Evolutionary conservation across 495 filamentous ascomycete genomes (phyloP), one percentile per base, ranked within the genome.

Genomic region (Aspergillus incahuasiensis): DNA sequence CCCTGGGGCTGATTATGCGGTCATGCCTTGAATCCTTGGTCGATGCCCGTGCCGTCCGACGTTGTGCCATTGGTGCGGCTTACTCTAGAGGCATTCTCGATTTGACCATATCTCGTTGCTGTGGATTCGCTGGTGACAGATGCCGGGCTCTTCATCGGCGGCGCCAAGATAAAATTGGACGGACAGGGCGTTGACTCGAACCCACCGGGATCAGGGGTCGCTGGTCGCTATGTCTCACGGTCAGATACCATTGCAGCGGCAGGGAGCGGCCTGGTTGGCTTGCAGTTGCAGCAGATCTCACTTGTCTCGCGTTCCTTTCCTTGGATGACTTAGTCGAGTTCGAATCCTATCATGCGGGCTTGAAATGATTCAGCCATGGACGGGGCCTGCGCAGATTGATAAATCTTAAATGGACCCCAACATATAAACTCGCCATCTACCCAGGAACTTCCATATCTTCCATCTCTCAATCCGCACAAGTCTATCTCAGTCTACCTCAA

Each of bases 11-110:
- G 57, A 60, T 40, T 52, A 52, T 60, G 57, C 57, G 20, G 51
- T 42, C 47, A 51, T 52, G 46, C 43, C 19, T 51, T 50, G 50
- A 39, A 56, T 43, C 54, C 58, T 50, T 42, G 32, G 9, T 35
- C 32, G 32, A 6, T 35, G 32, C 32, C 54, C 46, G 49, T 49
- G 40, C 52, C 44, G 42, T 47, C 54, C 54, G 54, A 50, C 21
- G 47, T 52, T 52, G 41, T 57, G 53, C 48, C 49, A 57, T 63
- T 60, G 61, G 52, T 55, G 55, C 52, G 40, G 56, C 48, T 57
- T 46, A 43, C 52, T n/a, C n/a, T 44, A 48, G 35, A 52, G 45
- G 52, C 16, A 56, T 54, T 22, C 34, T 54, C 46, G 54, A 59
- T 39, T 52, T 60, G 58, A 64, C 61, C 56, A 45, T 61, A 30